These are phyloP conservation scores for Zymoseptoria tritici DNA, from an alignment of 2,329 filamentous ascomycete genomes.

Conservation along the genomic window DNA sequence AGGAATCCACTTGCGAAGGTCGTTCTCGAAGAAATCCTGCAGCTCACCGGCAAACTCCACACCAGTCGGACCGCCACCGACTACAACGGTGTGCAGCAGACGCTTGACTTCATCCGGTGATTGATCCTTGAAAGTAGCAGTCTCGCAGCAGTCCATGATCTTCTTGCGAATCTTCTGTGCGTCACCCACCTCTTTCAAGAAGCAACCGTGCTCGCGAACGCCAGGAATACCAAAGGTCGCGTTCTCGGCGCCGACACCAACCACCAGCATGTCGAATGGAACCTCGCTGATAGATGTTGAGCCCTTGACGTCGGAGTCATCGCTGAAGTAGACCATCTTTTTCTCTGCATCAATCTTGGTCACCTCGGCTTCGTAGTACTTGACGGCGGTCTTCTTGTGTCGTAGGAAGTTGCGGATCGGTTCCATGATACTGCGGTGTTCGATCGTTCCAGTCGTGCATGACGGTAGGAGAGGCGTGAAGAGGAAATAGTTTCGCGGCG, in stretches of 20 bases:
- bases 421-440: constrained; percentile 99
- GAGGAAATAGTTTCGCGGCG: constrained; percentile 98
- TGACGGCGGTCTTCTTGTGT: constrained; percentile 87
- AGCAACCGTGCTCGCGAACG: constrained; percentile 90
- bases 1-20: constrained; percentile 95
- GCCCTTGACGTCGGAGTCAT: constrained; percentile 89
- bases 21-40: constrained; percentile 97
- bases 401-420: constrained; percentile 92
- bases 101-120: constrained; percentile 79
- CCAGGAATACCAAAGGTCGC: constrained; percentile 95
- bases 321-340: constrained; percentile 80
- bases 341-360: constrained; percentile 90
- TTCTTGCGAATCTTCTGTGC: constrained; percentile 94
- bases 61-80: constrained; percentile 82
- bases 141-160: constrained; percentile 99
- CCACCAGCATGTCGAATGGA: constrained; percentile 94
- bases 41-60: constrained; percentile 98
- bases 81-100: constrained; percentile 90
- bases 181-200: constrained; percentile 96
- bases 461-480: constrained; percentile 96
- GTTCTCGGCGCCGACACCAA: constrained; percentile 96
- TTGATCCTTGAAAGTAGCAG: constrained; percentile 97
- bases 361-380: constrained; percentile 96
- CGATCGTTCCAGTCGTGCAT: constrained; percentile 93
- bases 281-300: constrained; percentile 76